Conservation (phyloP, 2,329 filamentous ascomycete species). For the Botryotinia convoluta region DNA sequence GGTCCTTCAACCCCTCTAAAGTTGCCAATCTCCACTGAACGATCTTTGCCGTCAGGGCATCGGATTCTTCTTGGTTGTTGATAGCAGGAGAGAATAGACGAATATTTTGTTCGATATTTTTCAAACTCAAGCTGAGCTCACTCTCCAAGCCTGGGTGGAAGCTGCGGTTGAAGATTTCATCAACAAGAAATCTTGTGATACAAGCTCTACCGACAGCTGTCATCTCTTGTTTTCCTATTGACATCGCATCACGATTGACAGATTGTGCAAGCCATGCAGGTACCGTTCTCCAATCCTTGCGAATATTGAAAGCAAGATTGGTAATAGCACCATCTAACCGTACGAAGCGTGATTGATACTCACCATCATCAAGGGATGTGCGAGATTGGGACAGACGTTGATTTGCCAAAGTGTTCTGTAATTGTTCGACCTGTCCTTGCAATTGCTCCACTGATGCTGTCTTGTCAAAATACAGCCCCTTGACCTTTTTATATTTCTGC, state of each 20-base stretch:
- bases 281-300: conserved; percentile 85
- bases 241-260: conserved; percentile 81
- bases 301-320: conserved; percentile 91
- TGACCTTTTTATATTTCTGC: conserved; percentile 96
- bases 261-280: conserved; percentile 76
- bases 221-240: conserved; percentile 95
- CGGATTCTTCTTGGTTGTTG: conserved; percentile 80
- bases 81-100: conserved; percentile 71
- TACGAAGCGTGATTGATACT: conserved; percentile 86
- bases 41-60: conserved; percentile 82
- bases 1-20: conserved; percentile 78
- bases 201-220: conserved; percentile 87
- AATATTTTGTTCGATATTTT: conserved; percentile 84
- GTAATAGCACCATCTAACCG: conserved; percentile 91
- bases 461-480: conserved; percentile 94
- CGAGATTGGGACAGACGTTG: conserved; percentile 92
- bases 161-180: conserved; percentile 85
- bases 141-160: conserved; percentile 88
- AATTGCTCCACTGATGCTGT: conserved; percentile 86
- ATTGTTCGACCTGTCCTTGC: conserved; percentile 84
- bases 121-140: conserved; percentile 72
- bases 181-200: conserved; percentile 84
- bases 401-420: conserved; percentile 96
- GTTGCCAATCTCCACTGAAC: conserved; percentile 93
- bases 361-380: conserved; percentile 90